These are phyloP conservation scores for Auxenochlorella pyrenoidosa DNA, from an alignment of 139 green algal genomes.

Conservation along the genomic window DNA sequence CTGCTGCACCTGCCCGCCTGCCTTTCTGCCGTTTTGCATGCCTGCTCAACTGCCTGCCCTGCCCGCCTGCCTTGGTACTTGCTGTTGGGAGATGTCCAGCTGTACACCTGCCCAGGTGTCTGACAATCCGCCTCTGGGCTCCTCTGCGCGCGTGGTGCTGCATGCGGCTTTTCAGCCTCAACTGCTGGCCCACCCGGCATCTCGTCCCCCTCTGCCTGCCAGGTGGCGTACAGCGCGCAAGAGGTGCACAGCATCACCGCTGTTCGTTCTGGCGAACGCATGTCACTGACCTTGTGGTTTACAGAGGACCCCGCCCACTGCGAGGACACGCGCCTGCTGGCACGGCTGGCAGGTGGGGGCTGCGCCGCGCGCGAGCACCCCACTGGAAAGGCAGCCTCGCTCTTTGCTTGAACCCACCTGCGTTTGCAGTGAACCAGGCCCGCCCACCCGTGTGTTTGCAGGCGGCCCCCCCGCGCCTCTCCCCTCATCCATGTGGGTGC, in stretches of 20 bases:
- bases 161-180: too few species aligned
- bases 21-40: neutral
- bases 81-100: too few species aligned
- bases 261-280: conserved; percentile 33
- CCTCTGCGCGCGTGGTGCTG: too few species aligned
- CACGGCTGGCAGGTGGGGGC: conserved; percentile 23
- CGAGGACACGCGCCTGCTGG: conserved; percentile 40
- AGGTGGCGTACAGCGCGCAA: conserved; percentile 35
- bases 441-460: neutral
- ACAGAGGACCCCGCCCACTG: conserved; percentile 17
- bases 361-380: too few species aligned
- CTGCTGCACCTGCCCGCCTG: neutral
- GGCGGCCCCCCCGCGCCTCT: neutral
- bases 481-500: conserved; percentile 22
- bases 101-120: neutral
- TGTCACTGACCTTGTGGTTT: conserved; percentile 48
- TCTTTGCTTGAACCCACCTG: neutral
- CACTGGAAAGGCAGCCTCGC: neutral
- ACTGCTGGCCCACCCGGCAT: too few species aligned
- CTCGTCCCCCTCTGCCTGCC: neutral
- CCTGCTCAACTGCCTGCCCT: neutral
- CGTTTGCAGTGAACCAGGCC: too few species aligned
- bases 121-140: too few species aligned
- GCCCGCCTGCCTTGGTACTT: neutral
- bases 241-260: conserved; percentile 16